These are phyloP conservation scores for Gentiana dahurica DNA, from an alignment of 257 asterid genomes.

Conservation along the genomic window DNA sequence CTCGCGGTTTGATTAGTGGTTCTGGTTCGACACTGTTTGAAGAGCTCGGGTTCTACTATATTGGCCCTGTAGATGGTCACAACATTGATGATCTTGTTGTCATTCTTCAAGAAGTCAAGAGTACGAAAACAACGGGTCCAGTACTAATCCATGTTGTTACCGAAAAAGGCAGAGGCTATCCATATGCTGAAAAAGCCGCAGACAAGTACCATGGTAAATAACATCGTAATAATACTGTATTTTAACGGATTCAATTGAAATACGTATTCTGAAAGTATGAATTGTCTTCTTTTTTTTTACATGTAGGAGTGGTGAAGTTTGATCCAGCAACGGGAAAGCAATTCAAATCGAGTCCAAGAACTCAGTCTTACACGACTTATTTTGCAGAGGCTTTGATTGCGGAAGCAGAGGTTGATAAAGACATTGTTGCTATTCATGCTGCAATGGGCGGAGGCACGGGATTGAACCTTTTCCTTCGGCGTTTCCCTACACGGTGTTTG, in stretches of 20 bases:
- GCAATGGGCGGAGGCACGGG: slow-evolving; percentile 99
- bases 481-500: slow-evolving; percentile 74
- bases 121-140: slow-evolving; percentile 78
- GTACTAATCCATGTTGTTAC: slow-evolving; percentile 89
- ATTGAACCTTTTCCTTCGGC: slow-evolving; percentile 74
- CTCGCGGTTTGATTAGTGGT: slow-evolving; percentile 94
- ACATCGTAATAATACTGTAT: neutral
- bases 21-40: slow-evolving; percentile 86
- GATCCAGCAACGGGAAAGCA: slow-evolving; percentile 97
- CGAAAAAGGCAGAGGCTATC: slow-evolving; percentile 96
- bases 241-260: no score
- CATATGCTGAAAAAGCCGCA: slow-evolving; percentile 88
- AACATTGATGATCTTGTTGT: slow-evolving; percentile 69
- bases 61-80: slow-evolving; percentile 97
- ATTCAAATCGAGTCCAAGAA: slow-evolving; percentile 57
- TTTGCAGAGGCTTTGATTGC: slow-evolving; percentile 91
- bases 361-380: slow-evolving; percentile 86
- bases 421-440: slow-evolving; percentile 82
- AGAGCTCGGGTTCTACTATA: slow-evolving; percentile 91
- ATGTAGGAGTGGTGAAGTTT: slow-evolving; percentile 72
- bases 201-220: slow-evolving; percentile 85
- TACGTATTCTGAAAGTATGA: neutral
- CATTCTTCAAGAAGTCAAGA: slow-evolving; percentile 82
- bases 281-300: neutral
- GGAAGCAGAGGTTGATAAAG: slow-evolving; percentile 87